Percentiles rank a stretch among this genome's conserved stretches.
These are phyloP conservation scores for Cetradonia linearis DNA, from an alignment of 495 filamentous ascomycete species.

Conservation along the genomic window DNA sequence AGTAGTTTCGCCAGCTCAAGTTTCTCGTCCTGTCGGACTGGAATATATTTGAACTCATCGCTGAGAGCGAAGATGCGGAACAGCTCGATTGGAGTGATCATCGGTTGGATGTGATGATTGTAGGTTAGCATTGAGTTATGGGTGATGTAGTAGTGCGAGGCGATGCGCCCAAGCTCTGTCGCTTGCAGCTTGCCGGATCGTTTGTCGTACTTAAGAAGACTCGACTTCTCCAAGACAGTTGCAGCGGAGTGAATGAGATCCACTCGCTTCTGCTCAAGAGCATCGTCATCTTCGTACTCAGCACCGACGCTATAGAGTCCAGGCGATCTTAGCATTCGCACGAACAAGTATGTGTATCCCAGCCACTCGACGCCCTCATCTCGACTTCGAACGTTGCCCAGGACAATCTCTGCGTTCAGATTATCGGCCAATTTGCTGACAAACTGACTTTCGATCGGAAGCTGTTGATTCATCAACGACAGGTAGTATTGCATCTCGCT, in stretches of 20 bases:
- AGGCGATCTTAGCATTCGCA: slow-evolving; percentile 93
- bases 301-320: slow-evolving; percentile 92
- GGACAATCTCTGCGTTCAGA: slow-evolving; percentile 91
- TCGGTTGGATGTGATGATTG: slow-evolving; percentile 88
- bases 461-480: slow-evolving; percentile 89
- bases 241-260: slow-evolving; percentile 95
- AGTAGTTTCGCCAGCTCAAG: slow-evolving; percentile 89
- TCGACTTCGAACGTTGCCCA: slow-evolving; percentile 85
- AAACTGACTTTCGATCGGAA: slow-evolving; percentile 96
- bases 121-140: slow-evolving; percentile 94
- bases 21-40: slow-evolving; percentile 95
- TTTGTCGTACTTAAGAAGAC: slow-evolving; percentile 89
- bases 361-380: slow-evolving; percentile 98
- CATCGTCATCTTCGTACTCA: slow-evolving; percentile 86
- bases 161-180: slow-evolving; percentile 89
- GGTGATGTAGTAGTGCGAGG: slow-evolving; percentile 97
- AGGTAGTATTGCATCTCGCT: slow-evolving; percentile 93
- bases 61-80: slow-evolving; percentile 97
- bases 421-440: slow-evolving; percentile 91
- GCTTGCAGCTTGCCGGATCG: slow-evolving; percentile 79
- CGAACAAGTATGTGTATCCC: slow-evolving; percentile 95
- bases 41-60: slow-evolving; percentile 98
- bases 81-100: slow-evolving; percentile 81
- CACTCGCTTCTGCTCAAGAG: slow-evolving; percentile 90
- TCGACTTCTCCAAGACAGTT: slow-evolving; percentile 73